A percentile compares a stretch with the other conserved stretches of the same genome.
Conservation (phyloP, 441 rosid species). For the Bocquillonia castaneifolia region DNA sequence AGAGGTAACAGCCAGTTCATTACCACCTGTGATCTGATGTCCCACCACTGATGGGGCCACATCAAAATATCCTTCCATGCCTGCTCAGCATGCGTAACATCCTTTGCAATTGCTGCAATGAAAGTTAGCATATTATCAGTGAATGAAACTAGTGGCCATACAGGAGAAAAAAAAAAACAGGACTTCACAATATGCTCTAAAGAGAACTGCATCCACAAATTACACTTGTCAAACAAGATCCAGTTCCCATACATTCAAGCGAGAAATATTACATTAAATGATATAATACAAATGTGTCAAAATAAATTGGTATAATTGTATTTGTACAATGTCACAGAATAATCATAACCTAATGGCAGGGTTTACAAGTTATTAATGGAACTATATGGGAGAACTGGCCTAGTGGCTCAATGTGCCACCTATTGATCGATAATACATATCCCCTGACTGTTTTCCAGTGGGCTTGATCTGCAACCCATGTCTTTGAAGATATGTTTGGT, state of each 20-base stretch:
- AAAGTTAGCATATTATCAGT: not conserved
- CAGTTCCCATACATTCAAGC: not conserved
- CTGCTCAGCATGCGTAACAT: not conserved
- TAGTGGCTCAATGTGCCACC: not conserved
- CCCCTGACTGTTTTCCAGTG: no score
- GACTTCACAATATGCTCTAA: not conserved
- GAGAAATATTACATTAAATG: not conserved
- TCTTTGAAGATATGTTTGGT: not conserved
- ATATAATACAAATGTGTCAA: no score
- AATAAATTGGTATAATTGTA: not conserved
- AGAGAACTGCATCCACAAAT: not conserved
- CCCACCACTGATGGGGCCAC: slow-evolving; percentile 1
- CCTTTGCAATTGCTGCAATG: not conserved
- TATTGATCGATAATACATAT: not conserved
- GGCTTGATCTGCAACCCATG: not conserved
- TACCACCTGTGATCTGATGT: not conserved
- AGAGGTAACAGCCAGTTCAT: not conserved
- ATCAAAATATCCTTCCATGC: not conserved
- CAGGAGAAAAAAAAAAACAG: not conserved
- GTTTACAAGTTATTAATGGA: not conserved
- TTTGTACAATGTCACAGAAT: not conserved
- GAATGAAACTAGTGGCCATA: not conserved
- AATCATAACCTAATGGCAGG: not conserved
- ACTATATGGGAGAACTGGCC: not conserved
- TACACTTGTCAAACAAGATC: not conserved